A percentile compares a stretch with the other conserved stretches of the same genome.
Conservation (phyloP, 768 basidiomycete species). For the Omphalotus guepiniiformis region DNA sequence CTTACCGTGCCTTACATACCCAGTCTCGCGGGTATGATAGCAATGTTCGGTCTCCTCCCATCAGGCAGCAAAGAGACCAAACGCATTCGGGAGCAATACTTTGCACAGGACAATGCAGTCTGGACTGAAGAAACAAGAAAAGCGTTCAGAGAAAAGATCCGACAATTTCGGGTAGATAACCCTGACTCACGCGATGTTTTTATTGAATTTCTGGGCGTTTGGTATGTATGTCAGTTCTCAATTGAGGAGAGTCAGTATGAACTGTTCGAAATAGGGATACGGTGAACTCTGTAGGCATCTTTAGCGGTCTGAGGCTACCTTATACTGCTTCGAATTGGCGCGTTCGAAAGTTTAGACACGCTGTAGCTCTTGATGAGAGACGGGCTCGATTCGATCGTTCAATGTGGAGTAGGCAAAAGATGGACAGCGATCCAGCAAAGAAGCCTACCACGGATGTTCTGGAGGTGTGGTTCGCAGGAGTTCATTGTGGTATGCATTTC, state of each 20-base stretch:
- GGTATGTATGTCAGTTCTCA: background rate
- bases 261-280: constrained; percentile 24
- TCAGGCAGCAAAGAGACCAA: background rate
- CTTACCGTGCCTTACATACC: too few relatives aligned
- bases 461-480: constrained; percentile 31
- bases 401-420: constrained; percentile 14
- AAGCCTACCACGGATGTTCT: constrained; percentile 17
- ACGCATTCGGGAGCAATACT: too few relatives aligned
- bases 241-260: background rate
- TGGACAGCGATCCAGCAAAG: too few relatives aligned
- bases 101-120: too few relatives aligned
- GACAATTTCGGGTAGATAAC: too few relatives aligned
- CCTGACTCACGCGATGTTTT: too few relatives aligned
- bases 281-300: constrained; percentile 27
- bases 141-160: too few relatives aligned
- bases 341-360: constrained; percentile 26
- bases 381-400: constrained; percentile 18
- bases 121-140: too few relatives aligned
- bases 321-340: constrained; percentile 13
- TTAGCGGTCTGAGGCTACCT: constrained; percentile 18
- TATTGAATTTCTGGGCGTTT: background rate
- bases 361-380: constrained; percentile 26
- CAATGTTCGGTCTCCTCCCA: background rate
- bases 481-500: constrained; percentile 22
- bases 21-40: background rate